Evolutionary conservation across 73 alveolate genomes (phyloP), one percentile per base, ranked within the genome.

Genomic region (Paramecium biaurelia): DNA sequence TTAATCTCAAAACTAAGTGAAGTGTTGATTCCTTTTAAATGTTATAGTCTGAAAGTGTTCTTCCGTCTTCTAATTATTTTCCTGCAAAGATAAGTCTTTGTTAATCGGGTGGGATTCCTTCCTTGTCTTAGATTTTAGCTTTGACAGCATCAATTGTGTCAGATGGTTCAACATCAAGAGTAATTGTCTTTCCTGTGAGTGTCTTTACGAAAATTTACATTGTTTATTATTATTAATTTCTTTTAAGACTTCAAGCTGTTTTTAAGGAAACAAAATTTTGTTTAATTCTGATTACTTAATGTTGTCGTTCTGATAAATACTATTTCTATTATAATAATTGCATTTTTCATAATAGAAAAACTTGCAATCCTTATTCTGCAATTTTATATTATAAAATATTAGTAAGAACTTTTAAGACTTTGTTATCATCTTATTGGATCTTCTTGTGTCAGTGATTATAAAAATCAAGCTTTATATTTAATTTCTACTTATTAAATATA

Each of bases 41-140:
- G 70, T 84, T 92, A 47, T 92, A 92, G 85, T 92, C 93, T 37
- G 72, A 84, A 4, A 92, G 93, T 12, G 95, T 92, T 92, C 93
- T 82, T 34, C 92, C 86, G 2, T 92, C 87, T 82, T 92, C 95
- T 85, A 85, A 85, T 57, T 85, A 34, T 12, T 34, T 57, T 37
- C 92, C 92, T 5, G 90, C 88, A 24, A 85, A 85, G 35, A 85
- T 53, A 12, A 85, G 63, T 85, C 92, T 85, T 85, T 85, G 15
- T 53, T 85, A 42, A 56, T 85, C 90, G 2, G 67, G 57, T 20
- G 92, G 92, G 85, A 85, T 85, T 56, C 92, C 92, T 85, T 85
- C 92, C 56, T 41, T 85, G 58, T 85, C 85, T 85, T 85, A 38
- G 34, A 85, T 85, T 56, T 85, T 85, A 21, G 67, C 57, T 15